phyloP scores from a whole-genome alignment of 2,329 filamentous ascomycete genomes.

The Penicillium paneum region DNA sequence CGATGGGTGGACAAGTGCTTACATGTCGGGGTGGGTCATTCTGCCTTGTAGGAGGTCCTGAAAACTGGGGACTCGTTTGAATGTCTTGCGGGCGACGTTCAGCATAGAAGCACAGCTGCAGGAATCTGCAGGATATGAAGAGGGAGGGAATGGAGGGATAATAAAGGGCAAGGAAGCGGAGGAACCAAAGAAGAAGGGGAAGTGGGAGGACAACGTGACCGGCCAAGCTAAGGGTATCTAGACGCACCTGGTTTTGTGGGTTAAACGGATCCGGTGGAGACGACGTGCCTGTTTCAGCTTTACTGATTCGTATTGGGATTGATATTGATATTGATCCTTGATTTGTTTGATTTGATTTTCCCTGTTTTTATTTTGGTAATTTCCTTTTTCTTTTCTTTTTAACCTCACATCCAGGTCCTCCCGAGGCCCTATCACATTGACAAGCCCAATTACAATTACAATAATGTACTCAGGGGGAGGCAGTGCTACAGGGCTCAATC shows the following conservation, averaged over 20 bases:
- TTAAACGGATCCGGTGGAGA: slow-evolving; percentile 30
- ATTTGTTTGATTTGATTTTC: not conserved
- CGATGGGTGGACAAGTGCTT: slow-evolving; percentile 20
- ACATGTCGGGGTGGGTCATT: slow-evolving; percentile 48
- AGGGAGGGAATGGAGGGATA: slow-evolving; percentile 19
- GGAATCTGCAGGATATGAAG: slow-evolving; percentile 25
- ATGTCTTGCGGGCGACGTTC: slow-evolving; percentile 43
- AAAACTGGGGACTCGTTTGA: slow-evolving; percentile 45
- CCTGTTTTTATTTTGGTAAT: not conserved
- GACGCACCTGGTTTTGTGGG: slow-evolving; percentile 14
- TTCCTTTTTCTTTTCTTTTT: not conserved
- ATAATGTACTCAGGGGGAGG: slow-evolving; percentile 1
- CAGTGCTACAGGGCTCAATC: not conserved
- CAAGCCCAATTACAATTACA: not conserved
- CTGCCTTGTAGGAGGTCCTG: slow-evolving; percentile 48
- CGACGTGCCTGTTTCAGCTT: slow-evolving; percentile 36
- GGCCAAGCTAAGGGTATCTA: slow-evolving; percentile 22
- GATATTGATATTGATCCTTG: not conserved
- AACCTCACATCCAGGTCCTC: not conserved
- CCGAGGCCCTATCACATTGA: not conserved
- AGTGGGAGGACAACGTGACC: slow-evolving; percentile 21
- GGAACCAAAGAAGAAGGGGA: slow-evolving; percentile 20
- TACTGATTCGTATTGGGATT: slow-evolving; percentile 19
- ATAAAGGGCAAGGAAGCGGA: slow-evolving; percentile 14
- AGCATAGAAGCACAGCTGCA: slow-evolving; percentile 41